Base-by-base conservation (phyloP, 2,329 filamentous ascomycete species). In the Helicocarpus griseus region DNA sequence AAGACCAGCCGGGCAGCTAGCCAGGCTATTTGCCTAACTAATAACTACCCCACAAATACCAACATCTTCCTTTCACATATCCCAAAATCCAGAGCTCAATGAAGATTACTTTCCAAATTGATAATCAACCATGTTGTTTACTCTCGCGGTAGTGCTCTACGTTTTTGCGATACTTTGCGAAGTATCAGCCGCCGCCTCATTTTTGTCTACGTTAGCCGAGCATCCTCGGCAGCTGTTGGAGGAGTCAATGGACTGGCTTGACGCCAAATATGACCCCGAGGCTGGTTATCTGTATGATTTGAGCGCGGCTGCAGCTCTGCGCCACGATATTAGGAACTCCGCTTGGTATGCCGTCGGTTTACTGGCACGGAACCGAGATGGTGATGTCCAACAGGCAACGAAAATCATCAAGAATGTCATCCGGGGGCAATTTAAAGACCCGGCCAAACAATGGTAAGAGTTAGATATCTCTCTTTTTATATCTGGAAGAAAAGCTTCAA, bases 311-410 rank as follows among this genome's bases (percentile, higher is more conserved):
- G 31, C 31, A 35, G 31, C 31, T 35, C n/a, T 35, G 31, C 69
- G 73, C 2, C 78, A 82, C 53, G 78, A 81, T 41, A 82, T 78
- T 0, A 71, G 79, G 49, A 75, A 72, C 40, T 79, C 77, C 0
- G 71, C 72, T 0, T 83, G 80, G 79, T 82, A 83, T 61, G 77
- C 78, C 0, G 68, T 77, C 4, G 80, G 80, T 0, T 68, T 83
- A 3, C 63, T 83, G 21, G 77, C 78, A 13, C 70, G 80, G 2
- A 79, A 83, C 56, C 53, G 73, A 13, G 71, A 68, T 14, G 63
- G 67, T 21, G 78, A 82, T 60, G 69, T 70, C 2, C 58, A 63
- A 1, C 71, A 79, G 53, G 79, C 79, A 0, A 68, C 76, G 35
- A 74, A 70, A 49, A 79, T 81, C 48, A 72, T 82, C 47, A 67